Evolutionary conservation across 2,329 filamentous ascomycete genomes (phyloP).

Genomic region (Chaetomium globosum): DNA sequence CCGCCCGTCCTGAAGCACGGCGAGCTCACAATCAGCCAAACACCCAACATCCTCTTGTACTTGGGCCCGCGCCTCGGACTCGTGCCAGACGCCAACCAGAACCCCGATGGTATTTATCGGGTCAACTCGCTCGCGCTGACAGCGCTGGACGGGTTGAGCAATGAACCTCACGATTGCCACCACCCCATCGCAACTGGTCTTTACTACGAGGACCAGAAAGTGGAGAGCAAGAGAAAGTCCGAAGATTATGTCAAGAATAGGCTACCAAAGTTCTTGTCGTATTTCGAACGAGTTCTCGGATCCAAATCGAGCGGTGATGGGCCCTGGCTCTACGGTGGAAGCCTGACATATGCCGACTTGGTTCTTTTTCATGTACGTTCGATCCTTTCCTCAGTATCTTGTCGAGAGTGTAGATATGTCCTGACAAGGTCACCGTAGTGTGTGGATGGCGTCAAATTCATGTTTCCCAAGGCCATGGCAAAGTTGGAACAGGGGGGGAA

Average conservation of each 20-base stretch:
- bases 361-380: conserved; percentile 68
- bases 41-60: conserved; percentile 72
- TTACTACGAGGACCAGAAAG: conserved; percentile 77
- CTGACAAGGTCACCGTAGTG: conserved; percentile 41
- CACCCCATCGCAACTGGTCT: conserved; percentile 64
- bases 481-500: conserved; percentile 58
- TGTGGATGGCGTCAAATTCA: conserved; percentile 62
- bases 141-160: conserved; percentile 68
- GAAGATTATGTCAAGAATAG: conserved; percentile 62
- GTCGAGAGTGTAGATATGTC: not conserved
- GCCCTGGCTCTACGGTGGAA: conserved; percentile 67
- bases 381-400: not conserved
- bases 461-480: conserved; percentile 69
- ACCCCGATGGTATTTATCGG: conserved; percentile 53
- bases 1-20: conserved; percentile 68
- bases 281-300: conserved; percentile 68
- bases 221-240: conserved; percentile 61
- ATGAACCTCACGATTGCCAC: conserved; percentile 75
- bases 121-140: conserved; percentile 68
- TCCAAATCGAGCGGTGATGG: conserved; percentile 59
- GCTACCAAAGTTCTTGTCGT: conserved; percentile 72
- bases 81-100: conserved; percentile 48
- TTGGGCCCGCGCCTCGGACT: conserved; percentile 64
- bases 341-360: conserved; percentile 71
- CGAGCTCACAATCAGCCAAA: conserved; percentile 66